Percentiles rank a stretch among this genome's conserved stretches.
Conservation (phyloP, 1,284 basidiomycete genomes). For the Pseudozyma pruni region DNA sequence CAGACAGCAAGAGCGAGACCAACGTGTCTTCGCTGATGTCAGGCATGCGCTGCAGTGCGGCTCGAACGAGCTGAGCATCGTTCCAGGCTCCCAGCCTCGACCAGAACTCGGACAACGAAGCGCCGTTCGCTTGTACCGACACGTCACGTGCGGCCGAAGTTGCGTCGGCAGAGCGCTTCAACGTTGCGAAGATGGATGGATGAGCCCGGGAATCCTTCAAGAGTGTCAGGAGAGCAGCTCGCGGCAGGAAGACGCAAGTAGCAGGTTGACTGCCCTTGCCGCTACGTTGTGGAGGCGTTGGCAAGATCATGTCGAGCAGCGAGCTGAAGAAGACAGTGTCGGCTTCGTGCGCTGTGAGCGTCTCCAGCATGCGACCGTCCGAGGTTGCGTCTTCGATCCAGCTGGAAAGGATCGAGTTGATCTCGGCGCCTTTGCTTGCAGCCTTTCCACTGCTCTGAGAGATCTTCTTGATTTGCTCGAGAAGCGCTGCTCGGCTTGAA, state of each 20-base stretch:
- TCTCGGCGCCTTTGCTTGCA: constrained; percentile 8
- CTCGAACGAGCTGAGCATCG: constrained; percentile 25
- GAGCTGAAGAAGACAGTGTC: constrained; percentile 22
- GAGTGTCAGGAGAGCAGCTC: constrained; percentile 18
- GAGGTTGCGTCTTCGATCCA: constrained; percentile 25
- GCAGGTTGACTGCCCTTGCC: constrained; percentile 14
- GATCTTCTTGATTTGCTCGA: constrained; percentile 23
- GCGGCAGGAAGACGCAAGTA: constrained; percentile 4
- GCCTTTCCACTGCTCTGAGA: constrained; percentile 3
- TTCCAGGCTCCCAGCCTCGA: constrained; percentile 20
- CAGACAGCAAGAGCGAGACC: constrained; percentile 17
- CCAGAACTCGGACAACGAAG: constrained; percentile 27
- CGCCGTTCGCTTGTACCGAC: constrained; percentile 12
- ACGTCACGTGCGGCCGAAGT: not conserved
- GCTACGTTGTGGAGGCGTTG: constrained; percentile 11
- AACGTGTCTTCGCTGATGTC: constrained; percentile 34
- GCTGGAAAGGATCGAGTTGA: constrained; percentile 7
- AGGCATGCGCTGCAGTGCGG: constrained; percentile 22
- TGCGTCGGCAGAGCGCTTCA: constrained; percentile 1
- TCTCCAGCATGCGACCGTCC: constrained; percentile 38
- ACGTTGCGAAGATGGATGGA: constrained; percentile 30
- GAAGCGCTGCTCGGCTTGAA: constrained; percentile 14
- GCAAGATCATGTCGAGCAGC: constrained; percentile 28
- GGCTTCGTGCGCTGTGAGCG: constrained; percentile 26
- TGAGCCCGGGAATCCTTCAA: constrained; percentile 20